phyloP scores from a whole-genome alignment of 345 rosid species.

The Lumnitzera littorea region DNA sequence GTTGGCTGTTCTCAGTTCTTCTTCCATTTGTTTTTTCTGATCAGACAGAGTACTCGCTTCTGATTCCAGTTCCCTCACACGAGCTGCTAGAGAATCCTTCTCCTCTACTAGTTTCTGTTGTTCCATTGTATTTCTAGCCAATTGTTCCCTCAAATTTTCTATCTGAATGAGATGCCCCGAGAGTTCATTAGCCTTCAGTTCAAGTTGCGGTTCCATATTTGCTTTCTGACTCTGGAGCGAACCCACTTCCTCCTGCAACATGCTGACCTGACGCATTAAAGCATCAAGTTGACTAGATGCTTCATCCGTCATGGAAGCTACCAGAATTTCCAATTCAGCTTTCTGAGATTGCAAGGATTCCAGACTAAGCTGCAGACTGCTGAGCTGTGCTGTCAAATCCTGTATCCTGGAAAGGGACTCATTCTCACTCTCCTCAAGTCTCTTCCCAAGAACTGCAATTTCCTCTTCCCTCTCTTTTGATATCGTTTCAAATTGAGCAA shows the following conservation, averaged over 20 bases:
- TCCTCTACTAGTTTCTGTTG: slow-evolving; percentile 19
- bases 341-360: slow-evolving; percentile 38
- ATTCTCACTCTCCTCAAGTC: slow-evolving; percentile 45
- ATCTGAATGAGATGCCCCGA: slow-evolving; percentile 33
- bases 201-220: slow-evolving; percentile 45
- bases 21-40: slow-evolving; percentile 23
- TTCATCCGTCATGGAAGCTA: slow-evolving; percentile 41
- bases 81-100: slow-evolving; percentile 14
- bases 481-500: slow-evolving; percentile 44
- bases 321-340: slow-evolving; percentile 55
- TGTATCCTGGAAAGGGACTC: slow-evolving; percentile 44
- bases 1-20: slow-evolving; percentile 10
- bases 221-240: slow-evolving; percentile 44
- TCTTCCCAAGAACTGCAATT: slow-evolving; percentile 36
- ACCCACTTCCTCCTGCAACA: slow-evolving; percentile 43
- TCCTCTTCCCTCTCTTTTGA: slow-evolving; percentile 40
- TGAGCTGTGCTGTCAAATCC: slow-evolving; percentile 43
- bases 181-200: slow-evolving; percentile 41
- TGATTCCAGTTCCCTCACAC: slow-evolving; percentile 17
- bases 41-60: slow-evolving; percentile 14
- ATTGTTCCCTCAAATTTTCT: slow-evolving; percentile 21
- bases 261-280: slow-evolving; percentile 40
- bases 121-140: slow-evolving; percentile 15
- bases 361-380: slow-evolving; percentile 30
- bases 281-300: slow-evolving; percentile 35